Percentiles rank a stretch among this genome's conserved stretches.
Evolutionary conservation across 1,139 yeast genomes (phyloP).

Genomic region (Yamadazyma sp.): DNA sequence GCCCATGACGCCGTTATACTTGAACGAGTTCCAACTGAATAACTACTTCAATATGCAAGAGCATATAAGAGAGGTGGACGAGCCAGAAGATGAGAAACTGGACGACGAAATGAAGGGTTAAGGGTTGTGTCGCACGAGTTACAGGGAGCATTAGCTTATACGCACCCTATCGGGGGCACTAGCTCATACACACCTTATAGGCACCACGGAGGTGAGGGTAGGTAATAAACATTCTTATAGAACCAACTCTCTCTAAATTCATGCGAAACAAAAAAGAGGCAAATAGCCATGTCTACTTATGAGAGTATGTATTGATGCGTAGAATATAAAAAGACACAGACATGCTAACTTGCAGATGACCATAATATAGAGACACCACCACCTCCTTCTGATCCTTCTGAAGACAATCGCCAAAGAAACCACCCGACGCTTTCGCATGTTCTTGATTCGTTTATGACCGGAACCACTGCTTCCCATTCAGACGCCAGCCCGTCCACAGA

Average conservation of each 20-base stretch:
- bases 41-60: conserved; percentile 15
- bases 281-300: conserved; percentile 35
- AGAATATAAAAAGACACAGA: not conserved
- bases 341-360: conserved; percentile 32
- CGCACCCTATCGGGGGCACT: too few species aligned
- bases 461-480: not conserved
- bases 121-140: not conserved
- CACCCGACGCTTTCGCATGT: conserved; percentile 37
- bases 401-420: conserved; percentile 19
- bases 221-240: not conserved
- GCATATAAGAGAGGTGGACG: conserved; percentile 16
- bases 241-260: too few species aligned
- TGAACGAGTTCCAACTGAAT: conserved; percentile 19
- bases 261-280: conserved; percentile 2
- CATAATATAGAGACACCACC: conserved; percentile 25
- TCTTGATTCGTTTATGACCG: conserved; percentile 33
- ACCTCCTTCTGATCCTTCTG: too few species aligned
- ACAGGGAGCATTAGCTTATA: not conserved
- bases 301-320: conserved; percentile 36
- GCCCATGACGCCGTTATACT: conserved; percentile 48
- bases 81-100: conserved; percentile 3
- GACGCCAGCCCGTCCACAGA: not conserved
- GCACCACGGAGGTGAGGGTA: not conserved
- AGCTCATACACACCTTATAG: too few species aligned
- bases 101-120: conserved; percentile 1